These are phyloP conservation scores for Withania somnifera DNA, from an alignment of 305 asterid genomes.

Conservation along the genomic window DNA sequence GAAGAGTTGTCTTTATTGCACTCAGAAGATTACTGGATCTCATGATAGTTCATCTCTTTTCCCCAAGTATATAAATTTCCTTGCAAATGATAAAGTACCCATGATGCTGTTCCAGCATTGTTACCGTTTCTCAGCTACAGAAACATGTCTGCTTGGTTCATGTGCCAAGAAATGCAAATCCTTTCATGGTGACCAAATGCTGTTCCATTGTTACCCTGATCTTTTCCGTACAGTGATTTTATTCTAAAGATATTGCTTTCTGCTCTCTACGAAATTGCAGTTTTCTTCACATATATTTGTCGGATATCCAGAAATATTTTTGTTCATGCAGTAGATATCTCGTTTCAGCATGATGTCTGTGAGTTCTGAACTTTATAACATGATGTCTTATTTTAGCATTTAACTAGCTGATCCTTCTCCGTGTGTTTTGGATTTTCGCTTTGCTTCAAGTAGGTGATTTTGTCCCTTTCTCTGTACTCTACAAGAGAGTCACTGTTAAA, in stretches of 20 bases:
- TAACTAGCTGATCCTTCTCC: background rate
- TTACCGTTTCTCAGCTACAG: no score
- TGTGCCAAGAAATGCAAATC: background rate
- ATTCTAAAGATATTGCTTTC: background rate
- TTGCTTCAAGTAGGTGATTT: background rate
- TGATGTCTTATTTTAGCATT: background rate
- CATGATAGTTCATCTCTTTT: no score
- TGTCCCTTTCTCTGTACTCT: background rate
- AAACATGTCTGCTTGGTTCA: background rate
- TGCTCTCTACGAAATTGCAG: conserved; percentile 30
- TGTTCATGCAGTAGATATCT: conserved; percentile 72
- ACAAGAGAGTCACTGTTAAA: background rate
- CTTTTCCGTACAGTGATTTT: background rate
- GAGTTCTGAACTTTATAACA: no score
- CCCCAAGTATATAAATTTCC: no score
- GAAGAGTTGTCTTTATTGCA: no score
- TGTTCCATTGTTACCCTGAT: background rate
- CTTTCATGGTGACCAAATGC: background rate
- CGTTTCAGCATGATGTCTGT: conserved; percentile 13
- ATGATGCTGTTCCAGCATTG: no score
- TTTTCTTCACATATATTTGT: conserved; percentile 64
- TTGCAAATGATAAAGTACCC: no score
- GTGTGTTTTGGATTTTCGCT: background rate
- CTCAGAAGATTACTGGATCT: no score
- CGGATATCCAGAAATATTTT: conserved; percentile 82